A percentile compares a stretch with the other conserved stretches of the same genome.
phyloP scores from a whole-genome alignment of 495 filamentous ascomycete genomes.

The Staphylotrichum tortipilum region DNA sequence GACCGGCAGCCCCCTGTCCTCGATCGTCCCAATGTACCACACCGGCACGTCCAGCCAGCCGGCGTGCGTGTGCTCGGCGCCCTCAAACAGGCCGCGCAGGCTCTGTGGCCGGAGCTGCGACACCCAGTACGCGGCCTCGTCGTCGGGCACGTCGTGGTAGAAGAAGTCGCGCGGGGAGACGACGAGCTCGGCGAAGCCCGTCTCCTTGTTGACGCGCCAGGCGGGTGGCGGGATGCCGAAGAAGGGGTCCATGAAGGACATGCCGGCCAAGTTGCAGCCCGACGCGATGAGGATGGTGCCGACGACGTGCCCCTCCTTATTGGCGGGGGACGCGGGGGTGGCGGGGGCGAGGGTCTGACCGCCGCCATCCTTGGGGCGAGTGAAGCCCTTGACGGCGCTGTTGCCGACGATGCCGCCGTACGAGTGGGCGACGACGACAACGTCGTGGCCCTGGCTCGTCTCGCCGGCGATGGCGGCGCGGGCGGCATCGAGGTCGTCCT shows the following conservation, averaged over 20 bases:
- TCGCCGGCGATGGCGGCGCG: conserved; percentile 23
- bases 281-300: conserved; percentile 25
- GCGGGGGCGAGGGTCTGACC: not conserved
- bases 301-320: conserved; percentile 24
- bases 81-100: conserved; percentile 18
- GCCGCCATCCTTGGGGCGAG: not conserved
- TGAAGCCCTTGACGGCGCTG: conserved; percentile 37
- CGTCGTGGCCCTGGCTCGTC: conserved; percentile 32
- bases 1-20: conserved; percentile 22
- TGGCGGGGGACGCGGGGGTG: no score
- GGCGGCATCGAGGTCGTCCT: conserved; percentile 28
- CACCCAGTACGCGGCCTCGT: conserved; percentile 27
- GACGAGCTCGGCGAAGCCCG: conserved; percentile 20
- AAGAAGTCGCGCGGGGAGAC: conserved; percentile 20
- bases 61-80: conserved; percentile 22
- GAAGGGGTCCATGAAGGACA: conserved; percentile 21
- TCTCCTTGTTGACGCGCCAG: conserved; percentile 18
- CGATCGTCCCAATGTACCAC: conserved; percentile 20
- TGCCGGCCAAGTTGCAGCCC: conserved; percentile 23
- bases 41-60: conserved; percentile 27
- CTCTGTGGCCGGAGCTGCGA: conserved; percentile 19
- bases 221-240: conserved; percentile 24
- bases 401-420: conserved; percentile 45
- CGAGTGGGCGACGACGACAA: conserved; percentile 42
- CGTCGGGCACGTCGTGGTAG: conserved; percentile 27